These are phyloP conservation scores for Suillus subaureus DNA, from an alignment of 768 basidiomycete genomes.

Conservation along the genomic window DNA sequence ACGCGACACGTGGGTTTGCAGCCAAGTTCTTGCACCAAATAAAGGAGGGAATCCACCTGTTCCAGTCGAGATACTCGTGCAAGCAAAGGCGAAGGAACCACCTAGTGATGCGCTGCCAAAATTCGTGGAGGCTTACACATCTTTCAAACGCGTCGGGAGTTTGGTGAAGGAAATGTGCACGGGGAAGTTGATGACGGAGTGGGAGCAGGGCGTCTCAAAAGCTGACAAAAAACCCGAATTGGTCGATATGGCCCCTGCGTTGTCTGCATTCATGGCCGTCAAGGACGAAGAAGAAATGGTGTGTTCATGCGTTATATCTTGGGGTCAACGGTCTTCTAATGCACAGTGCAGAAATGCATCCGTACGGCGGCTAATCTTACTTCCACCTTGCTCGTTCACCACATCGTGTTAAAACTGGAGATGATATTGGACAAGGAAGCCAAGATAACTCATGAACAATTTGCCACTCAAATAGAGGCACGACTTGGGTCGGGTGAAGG, in stretches of 20 bases:
- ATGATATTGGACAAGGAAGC: conserved; percentile 90
- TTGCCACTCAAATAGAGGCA: conserved; percentile 84
- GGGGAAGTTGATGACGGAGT: conserved; percentile 87
- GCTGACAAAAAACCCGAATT: conserved; percentile 66
- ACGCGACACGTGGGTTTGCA: conserved; percentile 34
- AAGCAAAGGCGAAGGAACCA: conserved; percentile 80
- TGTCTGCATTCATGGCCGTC: conserved; percentile 79
- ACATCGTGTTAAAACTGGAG: conserved; percentile 87
- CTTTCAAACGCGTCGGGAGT: conserved; percentile 66
- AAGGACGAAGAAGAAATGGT: conserved; percentile 95
- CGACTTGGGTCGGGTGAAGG: conserved; percentile 76
- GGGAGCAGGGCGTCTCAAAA: conserved; percentile 66
- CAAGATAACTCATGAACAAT: conserved; percentile 85
- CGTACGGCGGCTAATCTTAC: conserved; percentile 78
- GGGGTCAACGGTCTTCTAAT: conserved; percentile 13
- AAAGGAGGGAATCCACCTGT: conserved; percentile 52
- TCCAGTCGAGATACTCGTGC: conserved; percentile 74
- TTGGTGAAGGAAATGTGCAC: conserved; percentile 81
- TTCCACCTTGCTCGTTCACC: conserved; percentile 81
- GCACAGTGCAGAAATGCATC: conserved; percentile 64
- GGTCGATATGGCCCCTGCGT: conserved; percentile 74
- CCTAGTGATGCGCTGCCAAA: conserved; percentile 73
- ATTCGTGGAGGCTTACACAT: conserved; percentile 64
- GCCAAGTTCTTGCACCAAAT: conserved; percentile 88
- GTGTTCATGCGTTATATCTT: conserved; percentile 30